Conservation (phyloP, 176 grass and related monocot species). For the Oryza brachyantha region DNA sequence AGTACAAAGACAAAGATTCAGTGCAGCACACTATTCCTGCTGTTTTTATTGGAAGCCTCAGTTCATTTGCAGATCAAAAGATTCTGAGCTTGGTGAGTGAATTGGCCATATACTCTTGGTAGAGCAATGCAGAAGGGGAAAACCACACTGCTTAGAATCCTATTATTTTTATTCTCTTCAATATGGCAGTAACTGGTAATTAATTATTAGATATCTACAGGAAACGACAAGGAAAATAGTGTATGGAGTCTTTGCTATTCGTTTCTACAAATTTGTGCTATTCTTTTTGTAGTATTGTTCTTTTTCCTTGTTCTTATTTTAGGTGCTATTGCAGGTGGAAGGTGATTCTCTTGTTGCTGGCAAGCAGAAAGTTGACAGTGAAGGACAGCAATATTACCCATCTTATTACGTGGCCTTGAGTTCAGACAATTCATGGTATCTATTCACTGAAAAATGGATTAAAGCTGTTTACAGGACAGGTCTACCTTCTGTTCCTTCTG, state of each 20-base stretch:
- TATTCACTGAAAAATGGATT: slow-evolving; percentile 97
- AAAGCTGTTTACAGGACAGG: slow-evolving; percentile 85
- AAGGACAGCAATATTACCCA: slow-evolving; percentile 36
- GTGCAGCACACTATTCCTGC: slow-evolving; percentile 80
- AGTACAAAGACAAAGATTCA: slow-evolving; percentile 96
- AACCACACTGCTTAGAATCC: neutral
- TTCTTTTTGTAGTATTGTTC: neutral
- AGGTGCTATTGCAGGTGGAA: slow-evolving; percentile 50
- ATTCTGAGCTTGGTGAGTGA: slow-evolving; percentile 58
- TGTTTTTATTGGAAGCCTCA: slow-evolving; percentile 80
- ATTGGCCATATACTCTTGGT: neutral
- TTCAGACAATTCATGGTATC: slow-evolving; percentile 99
- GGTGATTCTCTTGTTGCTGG: slow-evolving; percentile 38
- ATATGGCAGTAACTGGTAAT: slow-evolving; percentile 1
- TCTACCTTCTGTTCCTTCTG: slow-evolving; percentile 54
- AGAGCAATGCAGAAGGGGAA: slow-evolving; percentile 7
- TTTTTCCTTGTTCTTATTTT: slow-evolving; percentile 18
- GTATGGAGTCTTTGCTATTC: slow-evolving; percentile 7
- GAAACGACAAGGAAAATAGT: neutral
- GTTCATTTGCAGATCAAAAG: slow-evolving; percentile 59
- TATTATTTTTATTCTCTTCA: neutral
- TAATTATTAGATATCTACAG: neutral
- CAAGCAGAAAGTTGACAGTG: slow-evolving; percentile 42
- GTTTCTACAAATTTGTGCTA: neutral
- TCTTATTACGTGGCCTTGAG: slow-evolving; percentile 86